Evolutionary conservation across 2,329 filamentous ascomycete species (phyloP).

Genomic region (Diatrype stigma): DNA sequence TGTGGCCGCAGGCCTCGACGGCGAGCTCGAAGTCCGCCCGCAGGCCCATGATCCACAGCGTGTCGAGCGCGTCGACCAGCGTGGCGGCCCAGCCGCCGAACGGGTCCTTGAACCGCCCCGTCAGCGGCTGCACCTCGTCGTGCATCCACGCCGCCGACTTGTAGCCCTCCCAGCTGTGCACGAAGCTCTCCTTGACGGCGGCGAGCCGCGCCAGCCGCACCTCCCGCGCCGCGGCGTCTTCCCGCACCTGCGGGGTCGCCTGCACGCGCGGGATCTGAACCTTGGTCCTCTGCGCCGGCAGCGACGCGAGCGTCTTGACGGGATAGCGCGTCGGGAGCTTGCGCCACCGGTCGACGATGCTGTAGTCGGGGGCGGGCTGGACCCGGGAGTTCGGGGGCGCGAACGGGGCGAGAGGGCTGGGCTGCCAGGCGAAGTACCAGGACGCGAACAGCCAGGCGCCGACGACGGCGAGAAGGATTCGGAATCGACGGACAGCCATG

Average conservation of each 20-base stretch:
- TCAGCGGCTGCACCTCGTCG: conserved; percentile 59
- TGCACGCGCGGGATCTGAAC: conserved; percentile 59
- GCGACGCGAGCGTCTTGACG: conserved; percentile 24
- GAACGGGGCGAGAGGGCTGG: conserved; percentile 10
- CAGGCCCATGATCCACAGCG: conserved; percentile 70
- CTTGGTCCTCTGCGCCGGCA: conserved; percentile 35
- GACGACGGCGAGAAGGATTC: conserved; percentile 24
- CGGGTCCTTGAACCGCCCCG: conserved; percentile 47
- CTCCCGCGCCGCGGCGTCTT: conserved; percentile 30
- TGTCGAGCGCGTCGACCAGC: conserved; percentile 63
- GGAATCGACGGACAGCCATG: conserved; percentile 27
- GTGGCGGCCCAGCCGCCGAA: conserved; percentile 67
- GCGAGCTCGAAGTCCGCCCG: conserved; percentile 62
- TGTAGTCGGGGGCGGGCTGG: not conserved
- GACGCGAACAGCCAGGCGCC: conserved; percentile 25
- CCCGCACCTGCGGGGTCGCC: conserved; percentile 42
- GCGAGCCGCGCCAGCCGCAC: conserved; percentile 34
- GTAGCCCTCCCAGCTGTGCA: conserved; percentile 57
- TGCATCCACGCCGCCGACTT: conserved; percentile 59
- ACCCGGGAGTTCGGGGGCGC: conserved; percentile 6
- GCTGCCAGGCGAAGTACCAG: conserved; percentile 27
- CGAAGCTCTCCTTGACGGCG: conserved; percentile 47
- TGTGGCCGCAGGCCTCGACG: conserved; percentile 50
- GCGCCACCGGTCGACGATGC: conserved; percentile 22
- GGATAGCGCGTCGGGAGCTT: conserved; percentile 32